Base-by-base conservation (phyloP, 345 rosid species). In the Linum trigynum region DNA sequence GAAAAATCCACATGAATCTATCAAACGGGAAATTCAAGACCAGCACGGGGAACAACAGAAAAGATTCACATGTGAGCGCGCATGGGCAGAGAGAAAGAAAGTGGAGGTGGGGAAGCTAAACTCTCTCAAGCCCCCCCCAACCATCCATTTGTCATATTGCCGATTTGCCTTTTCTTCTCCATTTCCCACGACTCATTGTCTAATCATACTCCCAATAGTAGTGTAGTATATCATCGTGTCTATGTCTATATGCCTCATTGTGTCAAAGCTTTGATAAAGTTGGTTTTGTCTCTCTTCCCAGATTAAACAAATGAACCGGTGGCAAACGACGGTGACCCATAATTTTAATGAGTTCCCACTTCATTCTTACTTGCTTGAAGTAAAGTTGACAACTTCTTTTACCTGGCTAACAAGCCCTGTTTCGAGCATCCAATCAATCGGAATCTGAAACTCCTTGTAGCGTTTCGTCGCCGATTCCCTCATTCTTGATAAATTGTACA, bases 361-460 rank as follows among this genome's bases (percentile, higher is more conserved):
- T 23, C 32, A 23, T 23, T 23, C 32, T 23, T 23, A 23, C 32
- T 23, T 23, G 32, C 59, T 9, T 3, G 5, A 40, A 60, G 3
- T 11, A 12, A 10, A 14, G 51, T n/a, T 23, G n/a, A 3, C 37
- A 7, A 35, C 4, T 0, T 38, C 35, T 11, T 9, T 41, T 75
- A 95, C 99, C 97, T 89, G 96, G 79, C 82, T 87, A 11, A 84
- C 84, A 15, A 88, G 82, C 53, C 97, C 99, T 43, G 83, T 84
- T 71, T 95, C 99, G 41, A 89, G 91, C 96, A 95, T 87, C 99
- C 99, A 95, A 55, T 82, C 84, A 74, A 73, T 80, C 38, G 99
- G 97, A 78, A 95, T 91, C 39, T 76, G 91, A 63, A 86, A 87
- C 15, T 71, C 79, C 68, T 75, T 87, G 71, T 78, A 95, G 64